Evolutionary conservation across 495 filamentous ascomycete genomes (phyloP).

Genomic region (Emericellopsis terricola): DNA sequence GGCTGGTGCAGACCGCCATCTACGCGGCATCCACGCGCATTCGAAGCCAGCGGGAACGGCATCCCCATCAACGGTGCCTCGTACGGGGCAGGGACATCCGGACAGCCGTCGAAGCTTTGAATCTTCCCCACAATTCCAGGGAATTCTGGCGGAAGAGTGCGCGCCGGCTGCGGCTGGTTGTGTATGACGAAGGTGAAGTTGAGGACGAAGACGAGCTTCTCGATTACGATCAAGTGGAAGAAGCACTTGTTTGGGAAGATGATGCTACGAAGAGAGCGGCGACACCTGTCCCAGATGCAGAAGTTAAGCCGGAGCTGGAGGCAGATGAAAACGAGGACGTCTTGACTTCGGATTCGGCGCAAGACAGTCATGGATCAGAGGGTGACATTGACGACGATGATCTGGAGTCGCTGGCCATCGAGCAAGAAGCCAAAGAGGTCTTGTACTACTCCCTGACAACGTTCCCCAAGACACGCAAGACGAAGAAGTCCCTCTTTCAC

Average conservation of each 20-base stretch:
- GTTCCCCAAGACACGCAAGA: not conserved
- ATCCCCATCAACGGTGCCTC: conserved; percentile 11
- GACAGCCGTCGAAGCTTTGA: conserved; percentile 41
- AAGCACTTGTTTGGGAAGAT: not conserved
- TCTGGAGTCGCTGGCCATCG: not conserved
- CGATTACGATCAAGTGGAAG: conserved; percentile 1
- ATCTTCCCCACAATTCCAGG: conserved; percentile 20
- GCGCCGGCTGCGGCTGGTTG: conserved; percentile 37
- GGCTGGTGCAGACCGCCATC: conserved; percentile 47
- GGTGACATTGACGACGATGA: too few relatives aligned
- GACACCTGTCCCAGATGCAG: not conserved
- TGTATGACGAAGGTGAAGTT: conserved; percentile 23
- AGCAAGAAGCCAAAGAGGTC: not conserved
- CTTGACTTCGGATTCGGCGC: not conserved
- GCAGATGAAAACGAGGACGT: not conserved
- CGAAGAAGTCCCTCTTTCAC: not conserved
- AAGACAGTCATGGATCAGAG: too few relatives aligned
- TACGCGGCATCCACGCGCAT: conserved; percentile 44
- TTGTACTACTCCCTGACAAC: not conserved
- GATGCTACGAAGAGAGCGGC: not conserved
- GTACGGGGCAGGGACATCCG: conserved; percentile 44
- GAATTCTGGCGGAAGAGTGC: conserved; percentile 43
- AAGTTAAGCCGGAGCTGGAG: not conserved
- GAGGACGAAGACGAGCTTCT: conserved; percentile 6
- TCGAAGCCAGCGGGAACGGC: conserved; percentile 19